Base-by-base conservation (phyloP, 1,139 yeast species). In the Blastobotrys illinoisensis region DNA sequence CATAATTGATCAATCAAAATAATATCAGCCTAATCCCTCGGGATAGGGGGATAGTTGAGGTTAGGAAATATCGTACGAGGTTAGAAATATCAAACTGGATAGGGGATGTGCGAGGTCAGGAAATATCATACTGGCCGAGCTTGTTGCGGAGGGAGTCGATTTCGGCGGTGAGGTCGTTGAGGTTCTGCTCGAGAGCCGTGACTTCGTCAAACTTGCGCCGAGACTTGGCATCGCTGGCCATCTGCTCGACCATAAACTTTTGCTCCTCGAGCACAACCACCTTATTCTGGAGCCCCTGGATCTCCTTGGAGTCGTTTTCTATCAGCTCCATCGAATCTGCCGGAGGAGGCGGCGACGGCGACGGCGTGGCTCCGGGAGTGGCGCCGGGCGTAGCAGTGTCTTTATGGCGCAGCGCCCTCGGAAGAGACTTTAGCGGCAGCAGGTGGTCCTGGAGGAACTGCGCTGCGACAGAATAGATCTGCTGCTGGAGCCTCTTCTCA, bases 191-290 rank as follows among this genome's bases (percentile, higher is more conserved):
- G 52, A 91, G 71, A 0, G 88, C 79, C 19, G 73, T 74, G 49
- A 89, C 71, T 65, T 89, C 97, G 59, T 90, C 97, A 66, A 88
- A 89, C 60, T 82, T 80, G 47, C 97, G 74, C 54, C 80, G 81
- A 59, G 76, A 77, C 56, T 85, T 88, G 47, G 85, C 81, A 18
- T 79, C 81, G 3, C 76, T 74, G 19, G 87, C 79, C 78, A 85
- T 79, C 21, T 79, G 78, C 55, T 82, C 81, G 2, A 91, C 83
- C 58, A 91, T 70, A 62, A 81, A 89, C 64, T 78, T 77, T 65
- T 91, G 98, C 65, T 91, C 97, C 60, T 86, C 86, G 70, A 89
- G 74, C 13, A 91, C 97, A 85, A 90, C 86, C 55, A 91, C 70
- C 61, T 86, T 86, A 62, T 89, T 95, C 54, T 95, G 75, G 43